These are phyloP conservation scores for Leishmania arabica DNA, from an alignment of 208 protist species.

Conservation along the genomic window DNA sequence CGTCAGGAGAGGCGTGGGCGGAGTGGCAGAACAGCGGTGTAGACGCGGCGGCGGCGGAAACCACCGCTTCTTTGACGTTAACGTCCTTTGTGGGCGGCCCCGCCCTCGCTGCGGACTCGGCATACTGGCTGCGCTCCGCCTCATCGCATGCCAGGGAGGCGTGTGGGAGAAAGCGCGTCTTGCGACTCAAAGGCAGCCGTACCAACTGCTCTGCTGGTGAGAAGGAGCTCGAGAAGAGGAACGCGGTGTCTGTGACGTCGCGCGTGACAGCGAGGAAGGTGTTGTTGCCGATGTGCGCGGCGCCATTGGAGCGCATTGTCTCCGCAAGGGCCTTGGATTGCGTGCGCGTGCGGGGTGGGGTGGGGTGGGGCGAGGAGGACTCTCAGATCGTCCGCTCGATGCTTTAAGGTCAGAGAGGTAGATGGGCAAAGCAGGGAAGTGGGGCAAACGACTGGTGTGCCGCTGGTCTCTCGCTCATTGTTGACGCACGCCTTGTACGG, in stretches of 20 bases:
- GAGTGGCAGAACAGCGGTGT: constrained; percentile 40
- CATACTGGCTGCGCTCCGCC: constrained; percentile 17
- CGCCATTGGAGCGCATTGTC: constrained; percentile 82
- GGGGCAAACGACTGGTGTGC: background rate
- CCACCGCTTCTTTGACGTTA: background rate
- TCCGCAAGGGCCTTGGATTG: background rate
- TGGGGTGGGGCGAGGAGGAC: background rate
- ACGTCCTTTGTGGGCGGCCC: background rate
- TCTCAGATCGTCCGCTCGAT: background rate
- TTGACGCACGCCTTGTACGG: background rate
- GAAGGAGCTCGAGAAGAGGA: constrained; percentile 70
- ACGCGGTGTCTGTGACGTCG: constrained; percentile 42
- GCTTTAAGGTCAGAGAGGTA: background rate
- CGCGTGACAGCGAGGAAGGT: constrained; percentile 62
- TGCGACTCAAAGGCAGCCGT: constrained; percentile 37
- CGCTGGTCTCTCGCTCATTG: background rate
- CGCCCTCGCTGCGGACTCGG: background rate
- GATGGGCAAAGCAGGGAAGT: background rate
- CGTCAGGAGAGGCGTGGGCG: constrained; percentile 57
- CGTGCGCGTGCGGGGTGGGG: background rate
- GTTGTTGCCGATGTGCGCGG: constrained; percentile 80
- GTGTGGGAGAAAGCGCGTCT: constrained; percentile 24
- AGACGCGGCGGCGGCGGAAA: background rate
- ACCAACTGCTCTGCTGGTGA: constrained; percentile 38
- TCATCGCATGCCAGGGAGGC: constrained; percentile 16